Base-by-base conservation (phyloP, 306 rosid species). In the Rubus idaeus region DNA sequence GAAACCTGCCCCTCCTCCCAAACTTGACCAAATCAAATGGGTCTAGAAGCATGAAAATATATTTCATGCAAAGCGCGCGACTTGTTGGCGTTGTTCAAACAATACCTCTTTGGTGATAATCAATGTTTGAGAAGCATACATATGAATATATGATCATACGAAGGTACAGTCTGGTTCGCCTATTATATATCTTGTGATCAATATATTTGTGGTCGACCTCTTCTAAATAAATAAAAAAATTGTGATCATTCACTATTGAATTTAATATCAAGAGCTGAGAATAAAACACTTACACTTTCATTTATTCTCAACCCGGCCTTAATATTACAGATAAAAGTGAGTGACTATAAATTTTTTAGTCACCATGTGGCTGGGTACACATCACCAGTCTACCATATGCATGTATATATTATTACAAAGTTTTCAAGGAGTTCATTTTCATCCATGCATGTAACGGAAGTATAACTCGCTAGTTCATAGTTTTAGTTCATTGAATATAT, bases 21-120 rank as follows among this genome's bases (percentile, higher is more conserved):
- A 61, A 61, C 42, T 61, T 26, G 67, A 61, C 67, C 67, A 61
- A 61, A 61, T 61, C 67, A 12, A 4, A 61, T 13, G 18, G n/a
- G 8, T 11, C 9, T 26, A 26, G 41, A 61, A 30, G 40, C 16
- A 26, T 0, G 4, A 4, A 30, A 60, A 10, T 13, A 61, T 13
- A 61, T 61, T 30, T 61, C 39, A 57, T 12, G 8, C 39, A 58
- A 8, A 30, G 18, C 41, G n/a, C n/a, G n/a, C n/a, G 67, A 61
- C 67, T 5, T 17, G 26, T 30, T 61, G 41, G 66, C 1, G 35
- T 30, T 30, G 35, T 30, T 30, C 35, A 30, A 30, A 30, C 35
- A 30, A 30, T 30, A 30, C 35, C 35, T 1, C 35, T 30, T 30
- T 30, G 35, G 35, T 30, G 35, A 30, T 30, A 30, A 30, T 30